Conservation (phyloP, 1,139 yeast species). For the Kazachstania sp. region DNA sequence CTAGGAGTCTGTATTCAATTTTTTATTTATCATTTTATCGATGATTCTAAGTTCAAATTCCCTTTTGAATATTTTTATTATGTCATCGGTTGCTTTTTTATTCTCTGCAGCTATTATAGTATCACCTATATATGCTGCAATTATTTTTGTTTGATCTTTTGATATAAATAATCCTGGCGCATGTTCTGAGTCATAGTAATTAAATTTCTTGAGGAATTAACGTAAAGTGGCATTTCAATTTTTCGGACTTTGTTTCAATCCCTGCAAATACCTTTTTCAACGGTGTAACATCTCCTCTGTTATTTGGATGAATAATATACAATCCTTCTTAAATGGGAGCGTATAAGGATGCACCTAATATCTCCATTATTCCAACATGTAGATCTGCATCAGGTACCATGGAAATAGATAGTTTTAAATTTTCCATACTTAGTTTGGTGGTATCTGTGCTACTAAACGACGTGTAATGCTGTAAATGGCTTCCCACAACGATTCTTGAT, state of each 20-base stretch:
- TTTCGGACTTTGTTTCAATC: constrained; percentile 7
- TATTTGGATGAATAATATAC: constrained; percentile 5
- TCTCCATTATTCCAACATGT: constrained; percentile 4
- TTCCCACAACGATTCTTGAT: too few species aligned
- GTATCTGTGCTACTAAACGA: constrained; percentile 5
- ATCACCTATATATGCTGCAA: constrained; percentile 2
- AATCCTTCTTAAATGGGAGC: constrained; percentile 6
- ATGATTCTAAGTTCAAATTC: constrained; percentile 5
- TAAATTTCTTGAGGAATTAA: constrained; percentile 1
- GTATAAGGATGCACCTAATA: constrained; percentile 8
- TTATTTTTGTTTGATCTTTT: background rate
- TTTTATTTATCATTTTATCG: constrained; percentile 1
- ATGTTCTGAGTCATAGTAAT: constrained; percentile 1
- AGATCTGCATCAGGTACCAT: constrained; percentile 2
- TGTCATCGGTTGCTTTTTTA: constrained; percentile 1
- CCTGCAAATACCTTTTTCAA: constrained; percentile 4
- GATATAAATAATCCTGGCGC: constrained; percentile 3
- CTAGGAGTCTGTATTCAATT: constrained; percentile 4
- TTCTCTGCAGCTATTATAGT: constrained; percentile 4
- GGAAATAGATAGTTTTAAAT: constrained; percentile 4
- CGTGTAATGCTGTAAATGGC: too few species aligned
- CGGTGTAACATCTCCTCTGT: background rate
- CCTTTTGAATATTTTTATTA: background rate
- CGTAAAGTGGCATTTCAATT: constrained; percentile 5
- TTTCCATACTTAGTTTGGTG: constrained; percentile 4